Conservation (phyloP, 345 rosid genomes). For the Citrus glauca region DNA sequence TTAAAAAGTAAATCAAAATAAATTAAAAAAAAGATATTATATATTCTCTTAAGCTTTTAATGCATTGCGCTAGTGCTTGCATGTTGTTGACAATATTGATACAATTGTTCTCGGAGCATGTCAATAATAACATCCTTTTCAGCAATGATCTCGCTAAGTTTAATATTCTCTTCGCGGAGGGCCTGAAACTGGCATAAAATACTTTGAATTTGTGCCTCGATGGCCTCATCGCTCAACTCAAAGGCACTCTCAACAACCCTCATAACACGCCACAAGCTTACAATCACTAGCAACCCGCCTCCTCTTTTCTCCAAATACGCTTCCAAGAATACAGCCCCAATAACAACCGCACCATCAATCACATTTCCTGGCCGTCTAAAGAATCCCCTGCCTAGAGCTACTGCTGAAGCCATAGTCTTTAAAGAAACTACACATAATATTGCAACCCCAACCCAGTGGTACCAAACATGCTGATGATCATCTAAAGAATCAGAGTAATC, state of each 20-base stretch:
- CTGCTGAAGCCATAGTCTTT: conserved; percentile 36
- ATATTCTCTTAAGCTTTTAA: too few species aligned
- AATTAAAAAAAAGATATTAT: too few species aligned
- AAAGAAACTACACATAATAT: conserved; percentile 47
- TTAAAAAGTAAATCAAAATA: too few species aligned
- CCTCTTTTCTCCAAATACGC: conserved; percentile 44
- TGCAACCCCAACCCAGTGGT: conserved; percentile 54
- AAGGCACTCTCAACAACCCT: conserved; percentile 67
- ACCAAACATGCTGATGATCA: conserved; percentile 32
- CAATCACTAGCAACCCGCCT: conserved; percentile 61
- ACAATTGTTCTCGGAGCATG: conserved; percentile 32
- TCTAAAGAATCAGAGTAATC: too few species aligned
- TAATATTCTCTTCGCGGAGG: conserved; percentile 38
- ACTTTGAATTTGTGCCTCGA: conserved; percentile 50
- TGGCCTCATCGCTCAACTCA: conserved; percentile 76
- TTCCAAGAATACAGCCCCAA: conserved; percentile 55
- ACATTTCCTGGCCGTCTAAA: conserved; percentile 46
- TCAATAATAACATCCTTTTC: conserved; percentile 41
- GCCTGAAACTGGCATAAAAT: conserved; percentile 48
- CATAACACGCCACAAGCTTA: conserved; percentile 68
- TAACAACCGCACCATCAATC: conserved; percentile 45
- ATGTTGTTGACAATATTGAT: background rate
- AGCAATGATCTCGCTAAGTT: conserved; percentile 29
- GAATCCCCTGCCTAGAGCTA: conserved; percentile 41
- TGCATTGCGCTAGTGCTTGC: too few species aligned